A percentile compares a stretch with the other conserved stretches of the same genome.
Evolutionary conservation across 106 monocot species (phyloP).

Genomic region (Dioscorea alata): DNA sequence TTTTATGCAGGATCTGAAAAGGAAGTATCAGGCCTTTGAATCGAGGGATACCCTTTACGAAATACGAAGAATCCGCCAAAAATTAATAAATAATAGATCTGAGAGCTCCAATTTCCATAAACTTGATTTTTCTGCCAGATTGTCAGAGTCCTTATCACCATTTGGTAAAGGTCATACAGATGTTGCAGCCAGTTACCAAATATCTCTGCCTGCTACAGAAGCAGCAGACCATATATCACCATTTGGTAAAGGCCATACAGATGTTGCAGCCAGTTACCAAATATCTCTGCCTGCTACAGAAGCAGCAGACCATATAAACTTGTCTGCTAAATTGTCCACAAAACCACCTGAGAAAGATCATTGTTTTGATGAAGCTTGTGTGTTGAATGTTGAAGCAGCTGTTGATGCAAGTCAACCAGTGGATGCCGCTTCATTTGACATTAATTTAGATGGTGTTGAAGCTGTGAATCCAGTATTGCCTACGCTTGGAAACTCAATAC

Average conservation of each 20-base stretch:
- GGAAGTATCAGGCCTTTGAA: constrained; percentile 12
- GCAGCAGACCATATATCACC: not conserved
- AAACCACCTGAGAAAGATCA: not conserved
- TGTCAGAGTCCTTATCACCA: constrained; percentile 1
- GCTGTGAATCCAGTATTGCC: not conserved
- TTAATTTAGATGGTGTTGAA: constrained; percentile 4
- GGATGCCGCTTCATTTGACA: not conserved
- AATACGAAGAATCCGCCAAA: constrained; percentile 13
- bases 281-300: not conserved
- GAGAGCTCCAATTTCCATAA: constrained; percentile 1
- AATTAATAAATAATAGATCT: constrained; percentile 5
- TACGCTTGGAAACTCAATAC: not conserved
- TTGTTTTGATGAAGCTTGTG: not conserved
- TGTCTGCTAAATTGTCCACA: not conserved
- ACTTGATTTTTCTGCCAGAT: constrained; percentile 6
- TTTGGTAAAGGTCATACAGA: not conserved
- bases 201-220: constrained; percentile 1
- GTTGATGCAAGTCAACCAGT: not conserved
- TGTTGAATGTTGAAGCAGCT: constrained; percentile 7
- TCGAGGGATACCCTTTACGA: constrained; percentile 16
- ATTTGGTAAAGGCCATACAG: not conserved
- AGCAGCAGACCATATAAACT: not conserved
- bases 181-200: not conserved
- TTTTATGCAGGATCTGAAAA: constrained; percentile 21
- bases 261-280: not conserved